These are phyloP conservation scores for Symbiotaphrina buchneri DNA, from an alignment of 495 filamentous ascomycete genomes.

Conservation along the genomic window DNA sequence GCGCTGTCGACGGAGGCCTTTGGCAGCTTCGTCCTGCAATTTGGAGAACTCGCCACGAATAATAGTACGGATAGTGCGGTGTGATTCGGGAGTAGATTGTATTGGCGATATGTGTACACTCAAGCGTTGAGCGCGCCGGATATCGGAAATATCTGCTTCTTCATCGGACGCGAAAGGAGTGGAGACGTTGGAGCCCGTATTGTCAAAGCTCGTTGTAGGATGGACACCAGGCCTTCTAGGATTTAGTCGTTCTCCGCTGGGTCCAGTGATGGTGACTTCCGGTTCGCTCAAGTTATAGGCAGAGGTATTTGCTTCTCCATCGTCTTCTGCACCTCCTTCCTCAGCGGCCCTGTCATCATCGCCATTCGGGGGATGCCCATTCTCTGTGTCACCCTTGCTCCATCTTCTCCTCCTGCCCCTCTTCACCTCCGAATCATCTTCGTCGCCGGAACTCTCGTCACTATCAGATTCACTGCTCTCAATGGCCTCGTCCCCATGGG, in stretches of 20 bases:
- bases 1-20: constrained; percentile 46
- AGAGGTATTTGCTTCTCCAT: constrained; percentile 54
- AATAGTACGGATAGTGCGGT: constrained; percentile 70
- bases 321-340: constrained; percentile 2
- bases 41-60: constrained; percentile 63
- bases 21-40: constrained; percentile 51
- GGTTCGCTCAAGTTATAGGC: background rate
- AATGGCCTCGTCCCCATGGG: too few species aligned
- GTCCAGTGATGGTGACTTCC: constrained; percentile 35
- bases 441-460: constrained; percentile 2
- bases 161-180: constrained; percentile 74
- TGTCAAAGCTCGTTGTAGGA: constrained; percentile 61
- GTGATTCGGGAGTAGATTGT: constrained; percentile 44
- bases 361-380: constrained; percentile 15
- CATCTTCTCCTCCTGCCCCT: background rate
- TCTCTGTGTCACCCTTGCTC: background rate
- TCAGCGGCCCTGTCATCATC: constrained; percentile 30
- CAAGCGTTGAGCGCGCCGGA: constrained; percentile 67
- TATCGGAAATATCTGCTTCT: constrained; percentile 64
- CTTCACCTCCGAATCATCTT: background rate
- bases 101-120: constrained; percentile 59
- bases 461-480: too few species aligned
- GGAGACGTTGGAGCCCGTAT: constrained; percentile 37
- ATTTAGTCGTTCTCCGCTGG: constrained; percentile 29
- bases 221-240: constrained; percentile 46